phyloP scores from a whole-genome alignment of 805 yeast genomes.

The Saccharomycodes ludwigii region DNA sequence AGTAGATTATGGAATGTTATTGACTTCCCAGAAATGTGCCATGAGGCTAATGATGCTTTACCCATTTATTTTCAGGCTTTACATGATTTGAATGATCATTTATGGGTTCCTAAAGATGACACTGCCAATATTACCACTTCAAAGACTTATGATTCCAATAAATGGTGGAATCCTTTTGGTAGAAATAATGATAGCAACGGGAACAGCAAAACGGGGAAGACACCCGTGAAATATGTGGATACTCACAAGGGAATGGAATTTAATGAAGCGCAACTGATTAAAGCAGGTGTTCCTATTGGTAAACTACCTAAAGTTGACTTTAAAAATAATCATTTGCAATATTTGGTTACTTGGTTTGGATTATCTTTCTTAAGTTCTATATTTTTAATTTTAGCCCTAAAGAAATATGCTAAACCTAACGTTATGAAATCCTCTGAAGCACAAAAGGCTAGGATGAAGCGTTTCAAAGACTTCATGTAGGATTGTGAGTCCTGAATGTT shows the following conservation, averaged over 20 bases:
- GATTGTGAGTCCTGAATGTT: too few relatives aligned
- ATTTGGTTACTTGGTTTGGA: conserved; percentile 92
- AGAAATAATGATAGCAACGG: too few relatives aligned
- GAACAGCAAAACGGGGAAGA: too few relatives aligned
- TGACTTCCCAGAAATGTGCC: conserved; percentile 69
- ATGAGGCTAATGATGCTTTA: conserved; percentile 47
- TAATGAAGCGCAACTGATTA: conserved; percentile 45
- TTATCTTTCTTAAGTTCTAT: conserved; percentile 61
- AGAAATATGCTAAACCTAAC: conserved; percentile 24
- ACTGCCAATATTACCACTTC: neutral
- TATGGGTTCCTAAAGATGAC: conserved; percentile 24
- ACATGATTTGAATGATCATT: conserved; percentile 53
- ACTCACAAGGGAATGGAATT: conserved; percentile 29
- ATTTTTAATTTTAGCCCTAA: conserved; percentile 43
- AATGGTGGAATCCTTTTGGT: conserved; percentile 21
- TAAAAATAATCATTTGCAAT: conserved; percentile 84
- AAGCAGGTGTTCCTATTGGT: conserved; percentile 87
- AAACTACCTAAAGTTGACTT: conserved; percentile 68
- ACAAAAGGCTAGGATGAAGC: conserved; percentile 34
- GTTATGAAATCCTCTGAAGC: conserved; percentile 19
- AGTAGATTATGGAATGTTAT: conserved; percentile 64
- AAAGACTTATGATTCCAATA: conserved; percentile 5
- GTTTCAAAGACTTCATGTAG: conserved; percentile 32
- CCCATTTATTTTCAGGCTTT: conserved; percentile 72
- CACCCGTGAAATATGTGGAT: too few relatives aligned